phyloP scores from a whole-genome alignment of 2,329 filamentous ascomycete genomes.

The Alternaria burnsii region DNA sequence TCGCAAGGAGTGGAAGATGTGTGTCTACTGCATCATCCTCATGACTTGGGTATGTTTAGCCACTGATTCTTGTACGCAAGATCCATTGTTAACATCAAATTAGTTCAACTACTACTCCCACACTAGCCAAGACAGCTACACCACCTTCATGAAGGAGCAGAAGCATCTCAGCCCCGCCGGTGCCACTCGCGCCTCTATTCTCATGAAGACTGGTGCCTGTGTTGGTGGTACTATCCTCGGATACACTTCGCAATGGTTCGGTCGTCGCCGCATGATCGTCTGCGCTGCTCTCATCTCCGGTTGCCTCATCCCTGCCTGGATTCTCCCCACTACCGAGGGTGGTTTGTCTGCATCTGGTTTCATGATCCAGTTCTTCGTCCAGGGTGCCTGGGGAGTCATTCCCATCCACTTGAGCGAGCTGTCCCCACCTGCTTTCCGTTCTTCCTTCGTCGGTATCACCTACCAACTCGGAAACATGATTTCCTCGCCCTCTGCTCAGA shows the following conservation, averaged over 20 bases:
- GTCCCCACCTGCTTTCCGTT: slow-evolving; percentile 73
- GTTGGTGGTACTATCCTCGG: slow-evolving; percentile 77
- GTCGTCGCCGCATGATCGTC: slow-evolving; percentile 74
- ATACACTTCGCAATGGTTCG: slow-evolving; percentile 77
- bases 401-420: slow-evolving; percentile 78
- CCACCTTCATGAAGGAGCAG: slow-evolving; percentile 78
- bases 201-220: slow-evolving; percentile 82
- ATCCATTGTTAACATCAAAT: slow-evolving; percentile 29
- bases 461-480: slow-evolving; percentile 82
- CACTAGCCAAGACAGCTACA: slow-evolving; percentile 82
- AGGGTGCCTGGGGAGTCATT: slow-evolving; percentile 57
- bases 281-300: slow-evolving; percentile 67
- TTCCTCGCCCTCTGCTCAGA: slow-evolving; percentile 75
- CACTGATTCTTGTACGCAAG: neutral
- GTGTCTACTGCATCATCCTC: slow-evolving; percentile 77
- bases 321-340: slow-evolving; percentile 68
- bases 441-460: slow-evolving; percentile 73
- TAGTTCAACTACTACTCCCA: slow-evolving; percentile 72
- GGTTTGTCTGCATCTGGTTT: slow-evolving; percentile 71
- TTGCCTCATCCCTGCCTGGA: slow-evolving; percentile 73
- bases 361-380: slow-evolving; percentile 68
- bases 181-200: slow-evolving; percentile 77
- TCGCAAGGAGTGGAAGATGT: slow-evolving; percentile 76
- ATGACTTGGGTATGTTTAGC: slow-evolving; percentile 69
- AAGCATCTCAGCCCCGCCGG: slow-evolving; percentile 72